Evolutionary conservation across 2,329 filamentous ascomycete species (phyloP), one percentile per base, ranked within the genome.

Genomic region (Alternaria burnsii): DNA sequence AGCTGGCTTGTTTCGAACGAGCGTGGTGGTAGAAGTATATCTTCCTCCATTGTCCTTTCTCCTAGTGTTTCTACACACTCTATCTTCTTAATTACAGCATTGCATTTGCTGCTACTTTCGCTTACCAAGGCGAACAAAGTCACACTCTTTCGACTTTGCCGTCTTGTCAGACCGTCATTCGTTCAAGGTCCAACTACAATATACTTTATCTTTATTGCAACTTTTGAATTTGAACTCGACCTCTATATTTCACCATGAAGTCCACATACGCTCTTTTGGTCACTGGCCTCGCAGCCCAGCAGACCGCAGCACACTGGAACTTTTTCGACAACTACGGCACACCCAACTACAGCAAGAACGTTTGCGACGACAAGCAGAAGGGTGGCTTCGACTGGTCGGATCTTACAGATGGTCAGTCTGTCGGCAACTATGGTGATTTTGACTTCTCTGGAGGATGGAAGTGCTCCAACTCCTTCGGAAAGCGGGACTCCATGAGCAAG

Each of bases 301-400:
- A 82, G 70, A 83, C 71, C 38, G 62, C 80, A 66, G 74, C 81
- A 47, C 83, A 71, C 70, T 89, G 86, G 84, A 75, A 79, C 63
- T 79, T 80, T 59, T 79, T 82, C 65, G 82, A 83, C 56, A 72
- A 78, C 61, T 96, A 88, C 84, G 83, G 83, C 50, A 90, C 85
- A 78, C 92, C 93, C 12, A 80, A 82, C 60, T 93, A 91, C 84
- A 88, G 86, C 73, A 82, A 92, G 82, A 95, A 95, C 83, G 80
- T 89, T 71, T 97, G 94, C 81, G 88, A 86, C 59, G 77, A 85
- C n/a, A 79, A 88, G 67, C 91, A 96, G 82, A 80, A 85, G 65
- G 68, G 73, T 22, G 93, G 93, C 51, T 95, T 91, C 78, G 82
- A 90, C 82, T 97, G 91, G 87, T 79, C 79, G 26, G 86, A 86